Evolutionary conservation across 768 basidiomycete genomes (phyloP).

Genomic region (Collybia sordida): DNA sequence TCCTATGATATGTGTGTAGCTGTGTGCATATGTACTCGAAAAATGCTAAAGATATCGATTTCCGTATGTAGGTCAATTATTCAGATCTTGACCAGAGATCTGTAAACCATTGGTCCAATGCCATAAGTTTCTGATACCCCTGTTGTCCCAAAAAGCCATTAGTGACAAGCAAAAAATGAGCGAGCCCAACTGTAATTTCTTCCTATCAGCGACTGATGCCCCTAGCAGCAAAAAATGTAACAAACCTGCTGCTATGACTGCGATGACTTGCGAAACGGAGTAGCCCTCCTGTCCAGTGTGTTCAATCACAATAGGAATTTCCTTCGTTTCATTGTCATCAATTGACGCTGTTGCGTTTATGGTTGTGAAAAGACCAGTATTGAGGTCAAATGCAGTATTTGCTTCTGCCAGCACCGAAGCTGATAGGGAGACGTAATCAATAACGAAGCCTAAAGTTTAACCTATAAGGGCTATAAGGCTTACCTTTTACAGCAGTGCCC

Average conservation of each 20-base stretch:
- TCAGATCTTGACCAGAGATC: slow-evolving; percentile 1
- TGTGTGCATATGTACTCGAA: no score
- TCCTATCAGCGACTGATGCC: neutral
- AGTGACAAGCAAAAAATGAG: slow-evolving; percentile 47
- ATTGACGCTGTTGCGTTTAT: slow-evolving; percentile 22
- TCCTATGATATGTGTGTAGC: neutral
- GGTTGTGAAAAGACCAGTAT: slow-evolving; percentile 43
- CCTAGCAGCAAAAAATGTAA: neutral
- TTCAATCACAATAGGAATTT: slow-evolving; percentile 10
- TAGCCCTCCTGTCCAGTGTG: slow-evolving; percentile 19
- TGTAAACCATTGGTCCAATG: slow-evolving; percentile 38
- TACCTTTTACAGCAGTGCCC: slow-evolving; percentile 41
- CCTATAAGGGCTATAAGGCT: neutral
- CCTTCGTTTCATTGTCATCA: slow-evolving; percentile 14
- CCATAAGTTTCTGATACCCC: slow-evolving; percentile 46
- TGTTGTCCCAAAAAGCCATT: slow-evolving; percentile 45
- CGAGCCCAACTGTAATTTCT: slow-evolving; percentile 38
- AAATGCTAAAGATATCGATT: neutral
- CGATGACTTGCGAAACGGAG: slow-evolving; percentile 31
- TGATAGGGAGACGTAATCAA: slow-evolving; percentile 14
- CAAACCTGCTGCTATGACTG: slow-evolving; percentile 35
- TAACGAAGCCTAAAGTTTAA: slow-evolving; percentile 1
- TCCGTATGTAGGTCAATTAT: slow-evolving; percentile 2
- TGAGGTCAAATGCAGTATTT: slow-evolving; percentile 46
- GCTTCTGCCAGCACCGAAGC: slow-evolving; percentile 49